A percentile compares a stretch with the other conserved stretches of the same genome.
These are phyloP conservation scores for Ganoderma resinaceum DNA, from an alignment of 1,284 basidiomycete genomes.

Conservation along the genomic window DNA sequence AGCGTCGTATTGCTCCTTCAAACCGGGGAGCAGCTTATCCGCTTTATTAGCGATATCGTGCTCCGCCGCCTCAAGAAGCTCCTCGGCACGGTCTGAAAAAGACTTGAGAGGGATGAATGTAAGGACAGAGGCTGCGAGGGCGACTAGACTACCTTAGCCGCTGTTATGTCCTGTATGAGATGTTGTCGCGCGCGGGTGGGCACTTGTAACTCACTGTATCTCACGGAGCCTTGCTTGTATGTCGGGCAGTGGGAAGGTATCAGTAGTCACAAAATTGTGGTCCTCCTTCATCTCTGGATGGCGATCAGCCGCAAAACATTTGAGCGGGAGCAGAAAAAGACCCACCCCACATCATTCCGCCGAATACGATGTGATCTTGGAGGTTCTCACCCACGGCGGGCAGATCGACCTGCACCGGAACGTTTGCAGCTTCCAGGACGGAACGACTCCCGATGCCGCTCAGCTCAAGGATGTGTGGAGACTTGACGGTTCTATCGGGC, in stretches of 20 bases:
- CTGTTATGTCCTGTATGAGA: neutral
- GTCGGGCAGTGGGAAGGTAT: conserved; percentile 33
- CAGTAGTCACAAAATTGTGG: conserved; percentile 34
- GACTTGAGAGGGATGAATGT: conserved; percentile 20
- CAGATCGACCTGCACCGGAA: conserved; percentile 43
- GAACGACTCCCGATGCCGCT: conserved; percentile 46
- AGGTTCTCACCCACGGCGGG: conserved; percentile 51
- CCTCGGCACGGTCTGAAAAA: conserved; percentile 10
- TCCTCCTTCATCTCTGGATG: conserved; percentile 35
- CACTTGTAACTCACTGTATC: conserved; percentile 34
- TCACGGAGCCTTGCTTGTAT: conserved; percentile 30
- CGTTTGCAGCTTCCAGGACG: conserved; percentile 43
- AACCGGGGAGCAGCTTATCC: conserved; percentile 14
- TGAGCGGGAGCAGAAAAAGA: neutral
- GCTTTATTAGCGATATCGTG: conserved; percentile 1
- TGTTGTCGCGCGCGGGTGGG: neutral
- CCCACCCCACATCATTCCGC: conserved; percentile 18
- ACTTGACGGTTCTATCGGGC: conserved; percentile 40
- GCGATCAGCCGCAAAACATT: neutral
- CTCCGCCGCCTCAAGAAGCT: conserved; percentile 12
- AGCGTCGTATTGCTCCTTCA: conserved; percentile 25
- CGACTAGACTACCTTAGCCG: conserved; percentile 1
- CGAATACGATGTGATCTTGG: conserved; percentile 44
- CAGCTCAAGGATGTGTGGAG: conserved; percentile 50
- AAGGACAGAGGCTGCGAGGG: conserved; percentile 16